These are phyloP conservation scores for Phaffomyces thermotolerans DNA, from an alignment of 805 yeast genomes.

Conservation along the genomic window DNA sequence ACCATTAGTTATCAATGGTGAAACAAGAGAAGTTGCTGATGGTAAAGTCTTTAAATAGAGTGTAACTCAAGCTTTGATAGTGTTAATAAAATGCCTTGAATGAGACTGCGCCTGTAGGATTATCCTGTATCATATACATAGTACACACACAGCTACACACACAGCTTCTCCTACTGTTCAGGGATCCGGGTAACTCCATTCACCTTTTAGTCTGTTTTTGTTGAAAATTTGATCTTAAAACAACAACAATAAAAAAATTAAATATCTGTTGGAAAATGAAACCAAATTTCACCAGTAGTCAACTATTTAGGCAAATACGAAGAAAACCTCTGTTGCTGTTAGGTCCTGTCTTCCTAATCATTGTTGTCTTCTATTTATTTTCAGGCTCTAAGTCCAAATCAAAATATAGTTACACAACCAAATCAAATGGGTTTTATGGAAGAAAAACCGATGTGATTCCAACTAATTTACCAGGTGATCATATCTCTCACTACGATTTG, in stretches of 20 bases:
- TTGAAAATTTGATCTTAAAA: too few species aligned
- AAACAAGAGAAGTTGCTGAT: conserved; percentile 81
- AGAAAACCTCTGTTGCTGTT: conserved; percentile 46
- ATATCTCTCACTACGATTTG: conserved; percentile 77
- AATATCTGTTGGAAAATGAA: conserved; percentile 10
- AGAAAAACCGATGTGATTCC: conserved; percentile 51
- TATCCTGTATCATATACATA: too few species aligned
- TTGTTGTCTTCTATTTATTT: conserved; percentile 36
- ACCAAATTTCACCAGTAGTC: conserved; percentile 23
- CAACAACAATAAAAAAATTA: too few species aligned
- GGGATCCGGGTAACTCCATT: neutral
- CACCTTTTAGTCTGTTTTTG: neutral
- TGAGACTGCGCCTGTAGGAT: too few species aligned
- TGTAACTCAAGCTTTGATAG: neutral
- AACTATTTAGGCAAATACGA: conserved; percentile 47
- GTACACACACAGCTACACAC: too few species aligned
- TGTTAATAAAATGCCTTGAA: neutral
- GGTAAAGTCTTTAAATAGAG: conserved; percentile 93
- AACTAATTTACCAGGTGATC: conserved; percentile 59
- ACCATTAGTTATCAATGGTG: conserved; percentile 78
- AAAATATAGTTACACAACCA: conserved; percentile 22
- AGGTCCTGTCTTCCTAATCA: conserved; percentile 38
- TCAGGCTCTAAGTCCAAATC: conserved; percentile 28
- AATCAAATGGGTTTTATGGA: conserved; percentile 25
- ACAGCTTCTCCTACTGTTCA: too few species aligned